Evolutionary conservation across 306 rosid species (phyloP), one percentile per base, ranked within the genome.

Genomic region (Heteromeles arbutifolia): DNA sequence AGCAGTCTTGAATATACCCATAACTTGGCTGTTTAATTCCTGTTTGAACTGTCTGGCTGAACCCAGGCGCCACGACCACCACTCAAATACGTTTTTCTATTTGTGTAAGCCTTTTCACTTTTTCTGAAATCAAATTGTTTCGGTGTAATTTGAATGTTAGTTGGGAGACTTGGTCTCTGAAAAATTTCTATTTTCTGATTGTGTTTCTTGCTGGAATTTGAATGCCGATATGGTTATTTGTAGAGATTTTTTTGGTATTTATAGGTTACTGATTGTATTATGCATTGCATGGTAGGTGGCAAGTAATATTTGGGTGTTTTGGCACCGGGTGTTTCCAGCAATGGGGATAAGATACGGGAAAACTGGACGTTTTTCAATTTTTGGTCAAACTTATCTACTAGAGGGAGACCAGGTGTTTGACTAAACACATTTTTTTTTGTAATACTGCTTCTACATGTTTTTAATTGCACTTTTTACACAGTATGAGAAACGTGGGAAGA

Each of bases 151-250:
- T 41, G 44, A 12, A 74, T 31, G 74, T 18, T 81, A 44, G 76
- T 37, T 76, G 72, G 80, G 74, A 69, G 67, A 48, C 52, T 73
- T 61, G 74, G 65, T 82, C 77, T 83, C 53, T 84, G 43, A 32
- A 86, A 87, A 89, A 82, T 85, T 65, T 63, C 61, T 85, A 4
- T 52, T 50, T 65, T 63, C 68, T 0, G 44, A 41, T 41, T 41
- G 44, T 41, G 44, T 41, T 9, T 41, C 44, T 10, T 41, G 44
- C 12, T 2, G 44, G 44, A 41, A 41, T 41, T 41, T 41, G 13
- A 39, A 41, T 41, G 44, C 0, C 12, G 0, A 41, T 41, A 41
- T 10, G 44, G 44, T 53, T 17, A 53, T 2, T 79, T 19, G 21
- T 69, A n/a, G 68, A 21, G 24, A 53, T 53, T 48, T 72, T 52